These are phyloP conservation scores for Tolypocladium amazonense DNA, from an alignment of 2,329 filamentous ascomycete species.

Conservation along the genomic window DNA sequence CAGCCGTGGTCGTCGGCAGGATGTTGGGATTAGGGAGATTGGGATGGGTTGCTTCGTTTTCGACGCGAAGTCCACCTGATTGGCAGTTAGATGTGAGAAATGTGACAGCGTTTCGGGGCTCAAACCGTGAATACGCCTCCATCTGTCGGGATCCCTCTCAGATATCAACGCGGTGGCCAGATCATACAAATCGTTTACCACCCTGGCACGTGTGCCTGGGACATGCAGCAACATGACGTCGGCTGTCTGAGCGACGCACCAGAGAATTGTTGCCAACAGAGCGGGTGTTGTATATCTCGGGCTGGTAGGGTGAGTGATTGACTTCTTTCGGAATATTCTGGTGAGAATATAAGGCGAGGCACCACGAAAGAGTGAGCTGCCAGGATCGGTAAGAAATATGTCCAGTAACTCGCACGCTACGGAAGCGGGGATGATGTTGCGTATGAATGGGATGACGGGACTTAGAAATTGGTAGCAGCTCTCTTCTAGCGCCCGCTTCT, in stretches of 20 bases:
- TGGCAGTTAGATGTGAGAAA: neutral
- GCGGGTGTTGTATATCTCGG: conserved; percentile 32
- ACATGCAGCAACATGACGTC: conserved; percentile 31
- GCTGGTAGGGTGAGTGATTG: conserved; percentile 26
- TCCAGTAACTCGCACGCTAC: conserved; percentile 37
- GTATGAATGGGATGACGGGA: conserved; percentile 26
- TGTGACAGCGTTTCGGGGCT: neutral
- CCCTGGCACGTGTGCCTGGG: conserved; percentile 27
- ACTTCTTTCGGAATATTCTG: conserved; percentile 32
- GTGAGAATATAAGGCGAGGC: conserved; percentile 37
- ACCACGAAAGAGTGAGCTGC: conserved; percentile 29
- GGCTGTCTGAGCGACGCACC: conserved; percentile 35
- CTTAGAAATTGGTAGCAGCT: conserved; percentile 30
- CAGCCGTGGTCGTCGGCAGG: conserved; percentile 18
- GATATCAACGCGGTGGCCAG: conserved; percentile 22
- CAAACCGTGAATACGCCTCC: conserved; percentile 23
- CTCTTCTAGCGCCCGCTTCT: conserved; percentile 16
- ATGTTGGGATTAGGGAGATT: conserved; percentile 10
- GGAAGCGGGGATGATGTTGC: conserved; percentile 25
- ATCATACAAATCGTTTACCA: conserved; percentile 26
- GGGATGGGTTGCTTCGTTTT: conserved; percentile 18
- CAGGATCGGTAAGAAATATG: conserved; percentile 34
- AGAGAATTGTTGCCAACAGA: conserved; percentile 35
- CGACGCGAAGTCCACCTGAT: conserved; percentile 20
- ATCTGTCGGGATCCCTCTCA: conserved; percentile 23